Base-by-base conservation (phyloP, 768 basidiomycete species). In the Cystobasidiopsis lactophilus region DNA sequence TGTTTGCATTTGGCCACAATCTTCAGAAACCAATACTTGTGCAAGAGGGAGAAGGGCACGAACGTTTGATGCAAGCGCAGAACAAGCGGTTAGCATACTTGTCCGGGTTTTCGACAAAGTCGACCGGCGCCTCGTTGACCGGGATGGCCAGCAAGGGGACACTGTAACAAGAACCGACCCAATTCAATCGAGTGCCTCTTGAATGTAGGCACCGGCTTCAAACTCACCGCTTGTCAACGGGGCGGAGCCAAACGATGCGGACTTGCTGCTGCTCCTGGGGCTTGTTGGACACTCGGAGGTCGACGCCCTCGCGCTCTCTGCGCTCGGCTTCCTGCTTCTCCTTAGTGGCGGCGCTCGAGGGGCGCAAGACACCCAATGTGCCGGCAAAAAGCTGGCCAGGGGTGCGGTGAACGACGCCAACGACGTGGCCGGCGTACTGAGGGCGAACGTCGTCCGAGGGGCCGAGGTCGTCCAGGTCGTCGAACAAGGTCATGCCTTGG, bases 391-490 rank as follows among this genome's bases (percentile, higher is more conserved):
- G 77, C 64, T 98, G 93, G 3, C 91, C 89, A 7, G 91, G 91
- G 85, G 95, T 95, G 48, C 93, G 78, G 67, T 98, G 93, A 37
- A 98, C 89, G 55, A 98, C 93, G n/a, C 93, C 93, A 16, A 98
- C 93, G 57, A 98, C 89, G 66, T 98, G 93, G 3, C 93, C 93
- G 11, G 93, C 93, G 63, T 86, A 98, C 62, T 93, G 85, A 27
- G 93, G 93, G 69, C 93, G 95, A 59, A 89, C 78, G 58, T 96
- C 93, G 63, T 98, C 93, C 16, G 85, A 95, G 37, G 96, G 91
- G 79, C 91, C 89, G 70, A 96, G 93, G 61, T 98, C 93, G 79
- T 93, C 89, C 70, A 96, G 93, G 61, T 98, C 93, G 62, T 95
- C 91, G 57, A 96, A 93, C 51, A 98, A 70, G 74, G 85, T 82